Base-by-base conservation (phyloP, 139 green algal species). In the Spirogloea muscicola region DNA sequence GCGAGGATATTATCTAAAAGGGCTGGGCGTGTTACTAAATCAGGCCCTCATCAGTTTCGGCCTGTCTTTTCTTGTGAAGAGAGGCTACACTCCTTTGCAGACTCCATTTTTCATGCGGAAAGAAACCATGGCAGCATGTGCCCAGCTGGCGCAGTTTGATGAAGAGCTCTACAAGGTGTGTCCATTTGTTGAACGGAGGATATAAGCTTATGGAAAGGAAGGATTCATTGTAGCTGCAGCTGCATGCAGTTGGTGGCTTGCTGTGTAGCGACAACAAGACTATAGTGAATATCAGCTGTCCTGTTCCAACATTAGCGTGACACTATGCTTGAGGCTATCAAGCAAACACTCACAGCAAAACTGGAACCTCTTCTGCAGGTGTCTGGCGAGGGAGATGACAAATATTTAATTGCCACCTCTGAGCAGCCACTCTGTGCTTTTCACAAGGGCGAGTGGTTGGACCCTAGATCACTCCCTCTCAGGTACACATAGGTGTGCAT, bases 131-230 rank as follows among this genome's bases (percentile, higher is more conserved):
- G 91, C 88, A 2, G 91, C 97, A 81, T 97, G 92, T 80, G 94
- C 95, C n/a, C 94, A 99, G 91, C 90, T 99, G 40, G 81, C 73
- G 41, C 90, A 99, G 84, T 99, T 98, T 78, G 94, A 99, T 66
- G 94, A 99, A 51, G 91, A 97, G 86, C 89, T 99, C 49, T 99
- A 99, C 87, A 89, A 92, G 70, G 89, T 94, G n/a, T n/a, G n/a
- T n/a, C n/a, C n/a, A n/a, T n/a, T n/a, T n/a, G n/a, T n/a, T n/a
- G n/a, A n/a, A n/a, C n/a, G n/a, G n/a, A n/a, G n/a, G n/a, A n/a
- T n/a, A n/a, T n/a, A n/a, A n/a, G n/a, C n/a, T n/a, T n/a, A n/a
- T n/a, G n/a, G n/a, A n/a, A n/a, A n/a, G n/a, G n/a, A n/a, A n/a
- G n/a, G n/a, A n/a, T n/a, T n/a, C n/a, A n/a, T n/a, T n/a, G n/a